A percentile compares a stretch with the other conserved stretches of the same genome.
Evolutionary conservation across 2,329 filamentous ascomycete species (phyloP).

Genomic region (Colletotrichum endophyticum): DNA sequence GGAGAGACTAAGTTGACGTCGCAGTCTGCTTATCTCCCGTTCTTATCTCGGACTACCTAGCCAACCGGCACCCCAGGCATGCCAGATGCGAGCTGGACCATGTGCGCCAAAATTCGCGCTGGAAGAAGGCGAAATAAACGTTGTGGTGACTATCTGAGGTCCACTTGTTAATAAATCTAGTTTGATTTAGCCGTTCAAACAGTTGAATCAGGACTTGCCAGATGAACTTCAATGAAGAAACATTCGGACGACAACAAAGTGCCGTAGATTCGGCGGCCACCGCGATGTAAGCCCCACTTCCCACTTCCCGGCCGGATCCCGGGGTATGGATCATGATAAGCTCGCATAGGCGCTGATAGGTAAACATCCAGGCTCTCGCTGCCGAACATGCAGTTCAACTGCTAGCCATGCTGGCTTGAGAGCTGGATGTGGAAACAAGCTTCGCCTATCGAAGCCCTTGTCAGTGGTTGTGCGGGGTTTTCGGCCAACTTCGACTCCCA

Average conservation of each 20-base stretch:
- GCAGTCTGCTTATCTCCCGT: neutral
- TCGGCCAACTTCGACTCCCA: neutral
- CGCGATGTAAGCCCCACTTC: neutral
- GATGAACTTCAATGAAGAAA: neutral
- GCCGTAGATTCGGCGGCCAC: neutral
- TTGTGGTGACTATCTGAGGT: neutral
- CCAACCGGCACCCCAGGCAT: neutral
- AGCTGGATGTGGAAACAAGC: neutral
- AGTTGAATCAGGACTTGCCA: neutral
- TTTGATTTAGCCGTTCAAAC: neutral
- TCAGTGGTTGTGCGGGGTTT: neutral
- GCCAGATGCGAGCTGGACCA: neutral
- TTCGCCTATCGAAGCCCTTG: neutral
- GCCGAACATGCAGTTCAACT: neutral
- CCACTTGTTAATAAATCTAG: neutral
- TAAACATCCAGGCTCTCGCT: neutral
- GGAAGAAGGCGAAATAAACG: neutral
- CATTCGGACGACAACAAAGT: neutral
- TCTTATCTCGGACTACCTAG: neutral
- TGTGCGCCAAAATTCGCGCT: neutral
- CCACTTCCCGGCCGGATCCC: neutral
- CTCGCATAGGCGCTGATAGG: neutral
- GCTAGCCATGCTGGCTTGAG: neutral
- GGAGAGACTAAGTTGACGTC: neutral
- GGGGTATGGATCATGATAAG: constrained; percentile 4